phyloP scores from a whole-genome alignment of 2,329 filamentous ascomycete species.

The Erysiphe neolycopersici region DNA sequence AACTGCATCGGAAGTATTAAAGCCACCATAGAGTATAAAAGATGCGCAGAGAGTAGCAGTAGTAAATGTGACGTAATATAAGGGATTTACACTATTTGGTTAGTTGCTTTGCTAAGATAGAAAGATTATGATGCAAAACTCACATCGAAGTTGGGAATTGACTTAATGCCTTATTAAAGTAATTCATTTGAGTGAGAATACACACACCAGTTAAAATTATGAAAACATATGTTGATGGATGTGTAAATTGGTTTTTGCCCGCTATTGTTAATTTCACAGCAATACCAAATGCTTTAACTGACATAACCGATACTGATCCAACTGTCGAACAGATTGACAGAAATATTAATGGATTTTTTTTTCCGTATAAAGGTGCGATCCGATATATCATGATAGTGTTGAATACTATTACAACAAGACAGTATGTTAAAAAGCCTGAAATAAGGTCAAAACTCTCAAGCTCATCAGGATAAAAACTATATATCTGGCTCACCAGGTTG shows the following conservation, averaged over 20 bases:
- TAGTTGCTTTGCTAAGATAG: not conserved
- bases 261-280: constrained; percentile 83
- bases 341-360: constrained; percentile 87
- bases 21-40: constrained; percentile 85
- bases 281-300: constrained; percentile 94
- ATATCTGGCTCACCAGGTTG: constrained; percentile 42
- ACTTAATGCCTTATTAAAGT: constrained; percentile 95
- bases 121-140: constrained; percentile 14
- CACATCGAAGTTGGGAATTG: constrained; percentile 96
- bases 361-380: constrained; percentile 68
- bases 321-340: constrained; percentile 95
- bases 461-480: not conserved
- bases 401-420: constrained; percentile 52
- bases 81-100: constrained; percentile 32
- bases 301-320: constrained; percentile 95
- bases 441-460: constrained; percentile 1
- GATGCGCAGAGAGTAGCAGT: constrained; percentile 83
- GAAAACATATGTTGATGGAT: constrained; percentile 93
- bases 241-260: constrained; percentile 84
- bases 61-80: constrained; percentile 94
- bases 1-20: constrained; percentile 78
- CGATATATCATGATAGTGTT: constrained; percentile 90
- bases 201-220: constrained; percentile 79
- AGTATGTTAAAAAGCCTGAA: constrained; percentile 72
- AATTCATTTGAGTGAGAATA: constrained; percentile 98